Evolutionary conservation across 2,329 filamentous ascomycete genomes (phyloP), one percentile per base, ranked within the genome.

Genomic region (Fusarium acutatum): DNA sequence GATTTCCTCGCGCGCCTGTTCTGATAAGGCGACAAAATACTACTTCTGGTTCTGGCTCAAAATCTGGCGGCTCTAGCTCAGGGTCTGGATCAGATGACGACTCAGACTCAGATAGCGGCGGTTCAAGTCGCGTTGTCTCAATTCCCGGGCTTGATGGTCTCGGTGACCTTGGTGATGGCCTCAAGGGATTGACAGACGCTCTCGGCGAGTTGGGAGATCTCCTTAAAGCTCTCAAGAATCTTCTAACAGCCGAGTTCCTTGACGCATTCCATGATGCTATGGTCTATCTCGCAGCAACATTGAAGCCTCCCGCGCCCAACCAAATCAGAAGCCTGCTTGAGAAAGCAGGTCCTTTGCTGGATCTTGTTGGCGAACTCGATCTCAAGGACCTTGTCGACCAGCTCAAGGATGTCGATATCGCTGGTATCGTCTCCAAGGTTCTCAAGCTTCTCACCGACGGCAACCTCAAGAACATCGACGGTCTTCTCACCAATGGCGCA

Each of bases 231-330:
- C 58, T 83, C 13, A 57, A 75, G 22, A 59, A 75, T 22, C 75
- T 85, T 1, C 68, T 84, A 6, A 83, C 74, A 22, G 71, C 79
- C 3, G 81, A 85, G 50, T 85, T 86, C 60, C 72, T 86, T 22
- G 67, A 83, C 17, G 82, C 79, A 3, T 59, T 85, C 7, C 82
- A 83, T 57, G 83, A 85, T 77, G 81, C 82, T 28, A 81, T 85
- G 73, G 73, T 84, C 34, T 82, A 83, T 67, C 81, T 86, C 13
- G 79, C 80, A 13, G 73, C 76, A 12, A 82, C 82, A 1, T 75
- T 85, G n/a, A 69, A 77, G 43, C 82, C 83, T 4, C 84, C 84
- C 6, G 80, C 79, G 9, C 80, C 82, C 20, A 72, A 72, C 37
- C 65, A 82, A 69, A 74, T 79, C 73, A 58, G 79, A 65, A 60